A percentile compares a stretch with the other conserved stretches of the same genome.
These are phyloP conservation scores for Zymoseptoria brevis DNA, from an alignment of 2,329 filamentous ascomycete species.

Conservation along the genomic window DNA sequence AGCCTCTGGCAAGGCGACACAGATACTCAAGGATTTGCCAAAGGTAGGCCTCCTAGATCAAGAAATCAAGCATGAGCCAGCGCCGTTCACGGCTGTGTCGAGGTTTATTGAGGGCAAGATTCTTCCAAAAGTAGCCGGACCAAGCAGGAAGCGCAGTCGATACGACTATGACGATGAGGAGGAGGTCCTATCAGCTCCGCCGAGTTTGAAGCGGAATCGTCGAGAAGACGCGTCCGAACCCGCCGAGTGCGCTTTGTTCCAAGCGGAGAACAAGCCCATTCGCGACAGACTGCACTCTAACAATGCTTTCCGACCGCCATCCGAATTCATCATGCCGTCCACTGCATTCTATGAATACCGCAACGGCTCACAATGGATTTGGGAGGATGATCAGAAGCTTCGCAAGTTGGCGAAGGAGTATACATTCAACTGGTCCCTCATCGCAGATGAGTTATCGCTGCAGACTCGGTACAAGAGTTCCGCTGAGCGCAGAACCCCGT, in stretches of 20 bases:
- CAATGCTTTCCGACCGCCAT: constrained; percentile 87
- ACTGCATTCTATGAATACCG: constrained; percentile 85
- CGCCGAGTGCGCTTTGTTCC: constrained; percentile 76
- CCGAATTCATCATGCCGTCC: constrained; percentile 82
- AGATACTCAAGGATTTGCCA: constrained; percentile 23
- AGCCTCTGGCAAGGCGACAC: constrained; percentile 20
- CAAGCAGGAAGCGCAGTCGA: constrained; percentile 69
- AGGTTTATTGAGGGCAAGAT: constrained; percentile 81
- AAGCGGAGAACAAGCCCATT: constrained; percentile 79
- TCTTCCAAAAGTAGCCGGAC: constrained; percentile 56
- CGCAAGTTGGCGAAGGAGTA: constrained; percentile 80
- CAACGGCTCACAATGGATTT: constrained; percentile 82
- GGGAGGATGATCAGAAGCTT: constrained; percentile 83
- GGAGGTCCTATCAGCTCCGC: constrained; percentile 31
- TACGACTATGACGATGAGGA: constrained; percentile 69
- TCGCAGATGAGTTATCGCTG: constrained; percentile 68
- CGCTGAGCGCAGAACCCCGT: constrained; percentile 82
- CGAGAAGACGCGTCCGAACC: constrained; percentile 53
- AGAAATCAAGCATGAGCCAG: constrained; percentile 2
- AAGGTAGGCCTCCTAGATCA: constrained; percentile 14
- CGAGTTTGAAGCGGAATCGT: constrained; percentile 31
- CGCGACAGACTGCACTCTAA: constrained; percentile 83
- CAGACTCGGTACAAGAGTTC: constrained; percentile 74
- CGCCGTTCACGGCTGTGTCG: constrained; percentile 50
- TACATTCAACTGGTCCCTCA: constrained; percentile 95